Conservation (phyloP, 1,284 basidiomycete species). For the Austroboletus rostrupii region DNA sequence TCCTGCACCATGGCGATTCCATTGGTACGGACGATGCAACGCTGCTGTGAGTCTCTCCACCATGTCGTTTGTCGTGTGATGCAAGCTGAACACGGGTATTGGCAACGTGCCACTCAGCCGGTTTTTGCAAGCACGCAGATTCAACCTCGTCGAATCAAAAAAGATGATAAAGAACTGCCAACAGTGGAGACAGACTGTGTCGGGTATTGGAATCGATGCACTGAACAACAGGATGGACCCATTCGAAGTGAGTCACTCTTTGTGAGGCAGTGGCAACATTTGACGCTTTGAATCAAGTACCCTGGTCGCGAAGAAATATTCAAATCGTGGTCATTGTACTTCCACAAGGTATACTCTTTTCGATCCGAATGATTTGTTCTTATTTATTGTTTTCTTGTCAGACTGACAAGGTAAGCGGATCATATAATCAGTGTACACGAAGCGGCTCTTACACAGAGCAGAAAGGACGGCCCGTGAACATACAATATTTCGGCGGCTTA, state of each 20-base stretch:
- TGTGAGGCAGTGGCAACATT: neutral
- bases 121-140: slow-evolving; percentile 64
- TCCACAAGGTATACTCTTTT: slow-evolving; percentile 53
- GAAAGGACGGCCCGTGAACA: slow-evolving; percentile 66
- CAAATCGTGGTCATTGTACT: slow-evolving; percentile 69
- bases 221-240: slow-evolving; percentile 55
- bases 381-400: slow-evolving; percentile 19
- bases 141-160: slow-evolving; percentile 50
- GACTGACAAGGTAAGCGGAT: slow-evolving; percentile 53
- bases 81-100: neutral
- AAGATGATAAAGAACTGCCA: slow-evolving; percentile 58
- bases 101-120: slow-evolving; percentile 40
- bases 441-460: slow-evolving; percentile 23
- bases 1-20: slow-evolving; percentile 56
- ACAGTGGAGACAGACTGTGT: slow-evolving; percentile 54
- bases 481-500: slow-evolving; percentile 58
- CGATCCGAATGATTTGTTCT: neutral
- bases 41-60: slow-evolving; percentile 42
- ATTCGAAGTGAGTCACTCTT: slow-evolving; percentile 46
- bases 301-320: slow-evolving; percentile 64
- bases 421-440: neutral
- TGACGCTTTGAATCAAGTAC: slow-evolving; percentile 43
- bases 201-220: slow-evolving; percentile 55
- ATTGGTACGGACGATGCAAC: slow-evolving; percentile 65
- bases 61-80: neutral